Percentiles rank a stretch among this genome's conserved stretches.
These are phyloP conservation scores for Amylostereum areolatum DNA, from an alignment of 1,284 basidiomycete species.

Conservation along the genomic window DNA sequence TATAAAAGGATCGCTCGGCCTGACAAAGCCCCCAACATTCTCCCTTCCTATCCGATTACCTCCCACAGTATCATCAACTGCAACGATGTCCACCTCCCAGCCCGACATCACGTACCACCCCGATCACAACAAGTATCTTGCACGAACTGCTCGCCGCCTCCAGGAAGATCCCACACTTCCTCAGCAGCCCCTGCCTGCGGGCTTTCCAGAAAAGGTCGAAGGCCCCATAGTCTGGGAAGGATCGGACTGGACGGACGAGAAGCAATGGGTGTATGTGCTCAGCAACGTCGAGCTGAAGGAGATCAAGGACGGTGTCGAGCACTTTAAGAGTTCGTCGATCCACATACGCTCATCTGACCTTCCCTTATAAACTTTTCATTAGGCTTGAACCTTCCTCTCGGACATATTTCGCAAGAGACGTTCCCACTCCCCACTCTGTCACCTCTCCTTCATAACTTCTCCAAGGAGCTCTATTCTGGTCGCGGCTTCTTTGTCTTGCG, in stretches of 20 bases:
- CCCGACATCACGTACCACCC: slow-evolving; percentile 39
- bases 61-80: neutral
- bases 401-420: slow-evolving; percentile 23
- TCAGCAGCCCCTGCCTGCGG: slow-evolving; percentile 25
- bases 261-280: slow-evolving; percentile 35
- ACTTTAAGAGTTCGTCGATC: slow-evolving; percentile 31
- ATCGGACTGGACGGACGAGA: slow-evolving; percentile 33
- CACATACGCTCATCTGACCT: too few relatives aligned
- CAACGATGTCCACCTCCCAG: slow-evolving; percentile 17
- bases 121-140: slow-evolving; percentile 29
- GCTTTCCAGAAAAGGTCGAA: slow-evolving; percentile 27
- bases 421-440: slow-evolving; percentile 32
- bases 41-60: too few relatives aligned
- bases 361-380: too few relatives aligned
- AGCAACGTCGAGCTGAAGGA: slow-evolving; percentile 27
- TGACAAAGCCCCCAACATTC: too few relatives aligned
- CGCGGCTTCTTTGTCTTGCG: slow-evolving; percentile 36
- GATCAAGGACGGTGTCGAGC: slow-evolving; percentile 28
- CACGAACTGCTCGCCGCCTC: slow-evolving; percentile 29
- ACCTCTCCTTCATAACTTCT: slow-evolving; percentile 21
- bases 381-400: too few relatives aligned
- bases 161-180: slow-evolving; percentile 29
- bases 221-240: slow-evolving; percentile 38
- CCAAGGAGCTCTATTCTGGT: slow-evolving; percentile 29
- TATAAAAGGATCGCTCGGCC: too few relatives aligned